Base-by-base conservation (phyloP, 2,329 filamentous ascomycete genomes). In the Alternaria panax region DNA sequence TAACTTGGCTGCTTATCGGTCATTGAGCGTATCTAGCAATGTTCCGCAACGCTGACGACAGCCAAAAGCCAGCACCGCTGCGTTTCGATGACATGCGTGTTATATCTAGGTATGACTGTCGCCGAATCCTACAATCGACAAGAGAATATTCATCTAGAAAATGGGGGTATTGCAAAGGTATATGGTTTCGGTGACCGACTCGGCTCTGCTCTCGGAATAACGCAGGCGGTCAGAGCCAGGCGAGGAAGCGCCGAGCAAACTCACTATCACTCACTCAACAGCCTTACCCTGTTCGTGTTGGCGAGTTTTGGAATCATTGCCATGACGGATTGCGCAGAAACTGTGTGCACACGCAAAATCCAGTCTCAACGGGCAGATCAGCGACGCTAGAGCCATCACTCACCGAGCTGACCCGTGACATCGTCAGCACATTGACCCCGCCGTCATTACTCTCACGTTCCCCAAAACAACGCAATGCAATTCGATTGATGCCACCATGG, bases 151-250 rank as follows among this genome's bases (percentile, higher is more conserved):
- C 0, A n/a, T 24, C 9, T 16, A 0, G 8, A 48, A 1, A 24
- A 24, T 1, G 28, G 45, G 12, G 18, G 20, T n/a, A 14, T 48
- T 14, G 8, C 45, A 12, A 12, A 36, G 20, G 28, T 48, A 24
- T 48, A 25, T 25, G 5, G 11, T 51, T 8, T 38, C 32, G 16
- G 32, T 20, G 5, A 28, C 22, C 18, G 12, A 40, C n/a, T 20
- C 57, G 60, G 60, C 38, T 62, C 57, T 60, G 52, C 60, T 53
- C 57, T 53, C 34, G 18, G 48, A 46, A 25, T 46, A 38, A 46
- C 51, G 48, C 32, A 18, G 20, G 34, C 47, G 41, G 41, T 42
- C 18, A 32, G 14, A 24, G 18, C 28, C 28, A 12, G 7, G 28
- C 28, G 22, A 32, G 16, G 28, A 34, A 47, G 2, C 45, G 28